Base-by-base conservation (phyloP, 345 rosid species). In the rapeseed (Brassica napus) region DNA sequence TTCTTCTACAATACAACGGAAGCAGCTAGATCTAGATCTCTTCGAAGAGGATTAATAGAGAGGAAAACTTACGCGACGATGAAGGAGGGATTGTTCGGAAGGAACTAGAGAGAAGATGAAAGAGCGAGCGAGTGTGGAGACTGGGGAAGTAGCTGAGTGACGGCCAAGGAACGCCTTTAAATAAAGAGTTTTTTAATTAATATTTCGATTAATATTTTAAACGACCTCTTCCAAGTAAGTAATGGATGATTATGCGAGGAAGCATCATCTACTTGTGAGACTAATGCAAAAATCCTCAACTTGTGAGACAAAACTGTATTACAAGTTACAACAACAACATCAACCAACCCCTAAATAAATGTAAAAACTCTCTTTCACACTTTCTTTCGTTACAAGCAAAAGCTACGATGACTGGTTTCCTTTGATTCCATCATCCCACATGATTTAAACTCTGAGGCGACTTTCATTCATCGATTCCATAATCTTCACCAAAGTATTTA, bases 401-500 rank as follows among this genome's bases (percentile, higher is more conserved):
- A 28, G 31, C 31, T 28, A 62, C 5, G 14, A 71, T 71, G 60
- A 71, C 73, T 73, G 62, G 63, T 73, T 72, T 73, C 57, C 63
- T 66, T 78, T 58, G 63, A 31, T 30, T 65, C 68, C 71, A 70
- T 26, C 71, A 77, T 71, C 71, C 14, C 60, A 67, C 69, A 47
- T 8, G 60, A 14, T 73, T 28, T 44, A 44, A 39, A 58, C 9
- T 47, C 26, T 11, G 1, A 5, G 12, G 21, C 35, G 10, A 35
- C 42, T 26, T 80, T 80, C 82, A 88, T 49, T 82, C 91, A 42
- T 88, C 90, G 5, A 87, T 69, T 35, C 97, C 99, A 64, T 91
- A 93, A 82, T 93, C 88, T 86, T 90, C 99, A 23, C 98, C 98
- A 0, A 95, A 95, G 83, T 91, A 95, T 71, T 82, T 87, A 82